These are phyloP conservation scores for Rhypophila decipiens DNA, from an alignment of 495 filamentous ascomycete species.

Conservation along the genomic window DNA sequence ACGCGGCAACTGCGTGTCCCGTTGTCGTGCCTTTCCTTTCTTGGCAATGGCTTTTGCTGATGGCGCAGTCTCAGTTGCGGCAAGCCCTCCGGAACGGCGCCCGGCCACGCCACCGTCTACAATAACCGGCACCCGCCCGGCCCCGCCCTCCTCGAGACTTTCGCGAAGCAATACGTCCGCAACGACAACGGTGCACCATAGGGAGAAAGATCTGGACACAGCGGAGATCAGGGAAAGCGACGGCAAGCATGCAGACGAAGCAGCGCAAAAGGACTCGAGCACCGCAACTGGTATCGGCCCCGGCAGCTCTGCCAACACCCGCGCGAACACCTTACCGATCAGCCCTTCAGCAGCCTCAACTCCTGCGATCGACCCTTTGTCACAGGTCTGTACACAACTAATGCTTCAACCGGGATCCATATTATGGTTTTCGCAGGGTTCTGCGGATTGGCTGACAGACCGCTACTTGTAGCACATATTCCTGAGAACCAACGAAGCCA, in stretches of 20 bases:
- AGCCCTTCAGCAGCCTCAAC: slow-evolving; percentile 13
- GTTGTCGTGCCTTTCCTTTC: background rate
- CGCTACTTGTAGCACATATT: slow-evolving; percentile 69
- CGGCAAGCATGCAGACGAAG: slow-evolving; percentile 15
- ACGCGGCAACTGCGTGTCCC: too few species aligned
- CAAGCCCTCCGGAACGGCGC: slow-evolving; percentile 9
- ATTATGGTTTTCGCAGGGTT: background rate
- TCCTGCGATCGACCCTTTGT: slow-evolving; percentile 39
- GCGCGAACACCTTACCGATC: background rate
- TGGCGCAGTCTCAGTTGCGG: background rate
- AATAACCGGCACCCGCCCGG: background rate
- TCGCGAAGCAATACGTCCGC: slow-evolving; percentile 13
- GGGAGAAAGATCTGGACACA: slow-evolving; percentile 10
- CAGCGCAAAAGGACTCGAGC: slow-evolving; percentile 3
- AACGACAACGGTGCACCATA: background rate
- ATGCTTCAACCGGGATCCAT: background rate
- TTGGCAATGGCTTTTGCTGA: background rate
- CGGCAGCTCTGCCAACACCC: background rate
- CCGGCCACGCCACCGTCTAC: slow-evolving; percentile 8
- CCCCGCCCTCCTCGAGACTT: slow-evolving; percentile 1
- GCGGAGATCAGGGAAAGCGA: slow-evolving; percentile 7
- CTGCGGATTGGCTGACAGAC: too few species aligned
- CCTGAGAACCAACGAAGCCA: slow-evolving; percentile 71
- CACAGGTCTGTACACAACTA: slow-evolving; percentile 29
- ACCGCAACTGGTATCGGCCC: slow-evolving; percentile 5